phyloP scores from a whole-genome alignment of 768 basidiomycete species.

The Dacryopinax primogenitus region DNA sequence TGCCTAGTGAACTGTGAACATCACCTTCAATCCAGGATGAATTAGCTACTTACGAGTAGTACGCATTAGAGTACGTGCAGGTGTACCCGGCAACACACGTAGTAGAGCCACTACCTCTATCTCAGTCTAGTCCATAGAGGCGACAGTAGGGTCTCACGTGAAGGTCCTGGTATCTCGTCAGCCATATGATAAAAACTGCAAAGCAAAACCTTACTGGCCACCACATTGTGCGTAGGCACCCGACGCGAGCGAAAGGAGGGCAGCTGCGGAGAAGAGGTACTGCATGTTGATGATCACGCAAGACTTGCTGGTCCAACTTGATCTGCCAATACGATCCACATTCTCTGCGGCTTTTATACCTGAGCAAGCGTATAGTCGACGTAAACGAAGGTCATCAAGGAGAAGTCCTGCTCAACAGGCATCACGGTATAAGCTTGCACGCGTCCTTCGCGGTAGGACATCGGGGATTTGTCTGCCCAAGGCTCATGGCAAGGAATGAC shows the following conservation, averaged over 20 bases:
- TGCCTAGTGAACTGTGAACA: constrained; percentile 16
- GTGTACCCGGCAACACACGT: constrained; percentile 27
- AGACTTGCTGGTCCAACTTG: neutral
- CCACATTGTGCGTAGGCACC: constrained; percentile 14
- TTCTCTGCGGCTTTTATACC: constrained; percentile 1
- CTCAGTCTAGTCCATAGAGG: neutral
- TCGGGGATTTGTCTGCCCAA: neutral
- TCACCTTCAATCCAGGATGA: constrained; percentile 1
- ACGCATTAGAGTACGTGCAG: constrained; percentile 25
- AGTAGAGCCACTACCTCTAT: constrained; percentile 24
- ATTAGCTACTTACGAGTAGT: constrained; percentile 19
- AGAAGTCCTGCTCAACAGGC: neutral
- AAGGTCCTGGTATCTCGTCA: neutral
- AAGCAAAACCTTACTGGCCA: neutral
- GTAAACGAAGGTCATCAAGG: neutral
- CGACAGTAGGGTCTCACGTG: neutral
- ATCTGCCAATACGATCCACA: neutral
- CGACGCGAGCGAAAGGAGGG: neutral
- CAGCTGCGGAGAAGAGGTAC: constrained; percentile 6
- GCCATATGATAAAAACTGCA: neutral
- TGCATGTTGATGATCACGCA: neutral
- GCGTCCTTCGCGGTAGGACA: neutral
- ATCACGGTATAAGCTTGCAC: neutral
- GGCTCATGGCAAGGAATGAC: neutral
- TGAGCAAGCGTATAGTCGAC: neutral